A percentile compares a stretch with the other conserved stretches of the same genome.
Evolutionary conservation across 2,329 filamentous ascomycete genomes (phyloP).

Genomic region (Saccharata proteae): DNA sequence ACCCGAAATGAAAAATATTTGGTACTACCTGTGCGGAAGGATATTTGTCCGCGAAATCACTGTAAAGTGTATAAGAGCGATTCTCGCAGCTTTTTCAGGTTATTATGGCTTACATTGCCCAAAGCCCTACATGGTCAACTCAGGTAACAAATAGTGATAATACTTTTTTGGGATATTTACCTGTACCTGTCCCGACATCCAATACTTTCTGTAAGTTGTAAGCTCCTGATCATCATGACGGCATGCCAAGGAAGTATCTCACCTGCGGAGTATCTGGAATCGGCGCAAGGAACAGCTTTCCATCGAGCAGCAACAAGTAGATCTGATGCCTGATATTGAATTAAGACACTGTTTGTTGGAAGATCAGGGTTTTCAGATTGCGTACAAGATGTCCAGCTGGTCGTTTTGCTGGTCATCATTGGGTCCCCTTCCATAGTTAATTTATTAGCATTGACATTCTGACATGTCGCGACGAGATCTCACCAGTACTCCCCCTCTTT

Average conservation of each 20-base stretch:
- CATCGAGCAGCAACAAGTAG: slow-evolving; percentile 21
- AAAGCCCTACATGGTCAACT: slow-evolving; percentile 19
- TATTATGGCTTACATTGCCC: slow-evolving; percentile 15
- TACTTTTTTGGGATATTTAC: too few species aligned
- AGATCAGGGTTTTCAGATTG: too few species aligned
- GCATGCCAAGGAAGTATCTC: background rate
- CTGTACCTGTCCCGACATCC: slow-evolving; percentile 20
- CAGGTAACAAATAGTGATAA: too few species aligned
- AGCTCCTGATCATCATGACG: slow-evolving; percentile 5
- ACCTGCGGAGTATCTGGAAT: slow-evolving; percentile 8
- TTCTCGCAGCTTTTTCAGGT: too few species aligned
- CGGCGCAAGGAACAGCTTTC: slow-evolving; percentile 24
- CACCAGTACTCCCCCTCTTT: slow-evolving; percentile 8
- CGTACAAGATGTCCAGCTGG: slow-evolving; percentile 18
- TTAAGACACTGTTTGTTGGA: too few species aligned
- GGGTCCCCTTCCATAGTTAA: slow-evolving; percentile 8
- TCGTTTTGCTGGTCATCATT: slow-evolving; percentile 19
- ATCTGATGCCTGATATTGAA: slow-evolving; percentile 25
- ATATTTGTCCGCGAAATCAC: slow-evolving; percentile 25
- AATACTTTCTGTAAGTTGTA: slow-evolving; percentile 16
- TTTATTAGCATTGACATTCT: slow-evolving; percentile 15
- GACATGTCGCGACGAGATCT: slow-evolving; percentile 13
- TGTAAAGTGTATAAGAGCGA: too few species aligned
- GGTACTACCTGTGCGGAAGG: slow-evolving; percentile 22
- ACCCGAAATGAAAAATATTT: too few species aligned